Base-by-base conservation (phyloP, 2,329 filamentous ascomycete species). In the Alternaria consortialis region DNA sequence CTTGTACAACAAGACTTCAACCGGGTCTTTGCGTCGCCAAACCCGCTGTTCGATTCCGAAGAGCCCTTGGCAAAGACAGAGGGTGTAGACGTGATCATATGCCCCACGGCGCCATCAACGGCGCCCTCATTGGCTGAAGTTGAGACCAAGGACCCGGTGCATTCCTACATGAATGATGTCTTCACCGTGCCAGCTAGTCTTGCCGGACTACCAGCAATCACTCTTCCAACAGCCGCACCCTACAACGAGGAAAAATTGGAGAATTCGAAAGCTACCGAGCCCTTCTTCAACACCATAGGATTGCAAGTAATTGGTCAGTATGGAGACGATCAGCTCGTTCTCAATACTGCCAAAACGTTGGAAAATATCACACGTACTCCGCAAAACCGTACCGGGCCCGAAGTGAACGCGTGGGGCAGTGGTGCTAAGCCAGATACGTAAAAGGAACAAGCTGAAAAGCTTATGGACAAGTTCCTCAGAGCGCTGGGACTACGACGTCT, bases 161-260 rank as follows among this genome's bases (percentile, higher is more conserved):
- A 94, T 70, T 86, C 86, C 1, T 98, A 97, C 74, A 91, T 91
- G 83, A 97, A 95, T 73, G 95, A 99, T 80, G 90, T 98, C 1
- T 94, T 98, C 71, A 98, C 95, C 0, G 94, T 99, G 1, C 95
- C 95, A 1, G 93, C 94, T 2, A 97, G 93, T 80, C 82, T 99
- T 66, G 95, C 94, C 0, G 95, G 95, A 0, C 81, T 99, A 56
- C 95, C 95, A 3, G 92, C 94, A 11, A 86, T 97, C 52, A 97
- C 91, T 68, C 84, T 99, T 11, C 94, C 95, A 0, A 83, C 90
- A 64, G 77, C 79, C 17, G 73, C 83, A 60, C 75, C 75, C 2
- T 62, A 63, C 20, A 61, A 70, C 1, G 64, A 68, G 7, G 43
- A 42, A 13, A 67, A 67, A 6, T 74, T 77, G 2, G 70, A 76